Evolutionary conservation across 371 early-diverging fungal species (phyloP).

Genomic region (Mucor velutinosus): DNA sequence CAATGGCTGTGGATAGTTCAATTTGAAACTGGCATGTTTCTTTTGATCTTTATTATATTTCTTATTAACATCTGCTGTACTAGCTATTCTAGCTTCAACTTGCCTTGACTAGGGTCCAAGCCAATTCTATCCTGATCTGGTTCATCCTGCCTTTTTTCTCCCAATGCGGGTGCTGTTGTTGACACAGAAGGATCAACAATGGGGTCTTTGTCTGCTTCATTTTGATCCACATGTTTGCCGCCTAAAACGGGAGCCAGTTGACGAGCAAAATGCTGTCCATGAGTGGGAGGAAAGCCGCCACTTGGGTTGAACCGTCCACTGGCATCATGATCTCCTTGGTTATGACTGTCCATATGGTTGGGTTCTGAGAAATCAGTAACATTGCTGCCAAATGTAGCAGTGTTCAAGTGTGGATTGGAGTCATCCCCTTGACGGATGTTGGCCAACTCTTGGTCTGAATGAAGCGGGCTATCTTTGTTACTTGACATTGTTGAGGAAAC

Average conservation of each 20-base stretch:
- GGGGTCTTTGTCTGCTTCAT: neutral
- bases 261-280: slow-evolving; percentile 15
- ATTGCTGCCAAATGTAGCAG: neutral
- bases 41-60: neutral
- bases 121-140: slow-evolving; percentile 12
- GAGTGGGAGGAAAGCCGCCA: slow-evolving; percentile 2
- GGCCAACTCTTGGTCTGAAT: neutral
- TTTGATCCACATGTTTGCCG: slow-evolving; percentile 17
- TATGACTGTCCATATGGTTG: slow-evolving; percentile 7
- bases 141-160: slow-evolving; percentile 16
- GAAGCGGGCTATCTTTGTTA: neutral
- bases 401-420: neutral
- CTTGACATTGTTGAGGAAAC: neutral
- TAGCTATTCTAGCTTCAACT: slow-evolving; percentile 14
- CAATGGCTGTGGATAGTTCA: slow-evolving; percentile 3
- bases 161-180: neutral
- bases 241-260: slow-evolving; percentile 21
- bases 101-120: slow-evolving; percentile 18
- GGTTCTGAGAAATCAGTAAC: slow-evolving; percentile 3
- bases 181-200: neutral
- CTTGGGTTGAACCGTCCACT: slow-evolving; percentile 8
- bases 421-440: slow-evolving; percentile 19
- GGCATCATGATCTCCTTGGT: slow-evolving; percentile 11
- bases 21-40: slow-evolving; percentile 4
- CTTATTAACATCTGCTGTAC: neutral